Base-by-base conservation (phyloP, 805 yeast species). In the Ogataea nitratoaversa region DNA sequence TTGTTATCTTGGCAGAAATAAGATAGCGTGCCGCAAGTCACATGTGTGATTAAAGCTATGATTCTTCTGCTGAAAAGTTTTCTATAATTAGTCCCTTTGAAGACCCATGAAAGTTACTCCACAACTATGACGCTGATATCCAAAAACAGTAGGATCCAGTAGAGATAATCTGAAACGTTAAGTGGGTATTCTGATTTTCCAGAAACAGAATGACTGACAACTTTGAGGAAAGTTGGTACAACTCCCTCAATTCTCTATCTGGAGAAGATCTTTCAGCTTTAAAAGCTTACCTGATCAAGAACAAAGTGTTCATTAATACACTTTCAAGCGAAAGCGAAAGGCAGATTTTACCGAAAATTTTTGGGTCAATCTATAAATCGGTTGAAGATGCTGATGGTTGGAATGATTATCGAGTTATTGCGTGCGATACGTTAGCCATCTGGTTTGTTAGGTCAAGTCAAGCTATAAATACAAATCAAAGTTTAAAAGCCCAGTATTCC, bases 401-500 rank as follows among this genome's bases (percentile, higher is more conserved):
- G 2, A 70, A 66, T 4, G 52, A 50, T 4, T 57, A 60, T 32
- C 59, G 76, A 38, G 66, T 78, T 0, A 17, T 67, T 0, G 66
- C 76, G 13, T 70, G 77, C 33, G 95, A 87, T 50, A 65, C 83
- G 0, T 53, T 84, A 20, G 63, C 86, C 1, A 68, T 87, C 5
- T 84, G 90, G 81, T 49, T 82, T 2, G 66, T 76, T 12, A 66
- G 95, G 50, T 62, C 76, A 3, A 50, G 62, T 3, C 87, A 81
- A 49, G 40, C 59, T 4, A 32, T 47, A 13, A 8, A 29, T 24
- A 18, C 40, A 20, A 17, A 17, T 20, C n/a, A 30, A 20, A 19
- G 14, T 5, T 12, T 17, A 16, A 14, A 23, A 16, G 40, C 20
- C 8, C 4, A 32, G 7, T 37, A 54, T 8, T 13, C 11, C n/a